Evolutionary conservation across 2,329 filamentous ascomycete species (phyloP).

Genomic region (Macrophomina tecta): DNA sequence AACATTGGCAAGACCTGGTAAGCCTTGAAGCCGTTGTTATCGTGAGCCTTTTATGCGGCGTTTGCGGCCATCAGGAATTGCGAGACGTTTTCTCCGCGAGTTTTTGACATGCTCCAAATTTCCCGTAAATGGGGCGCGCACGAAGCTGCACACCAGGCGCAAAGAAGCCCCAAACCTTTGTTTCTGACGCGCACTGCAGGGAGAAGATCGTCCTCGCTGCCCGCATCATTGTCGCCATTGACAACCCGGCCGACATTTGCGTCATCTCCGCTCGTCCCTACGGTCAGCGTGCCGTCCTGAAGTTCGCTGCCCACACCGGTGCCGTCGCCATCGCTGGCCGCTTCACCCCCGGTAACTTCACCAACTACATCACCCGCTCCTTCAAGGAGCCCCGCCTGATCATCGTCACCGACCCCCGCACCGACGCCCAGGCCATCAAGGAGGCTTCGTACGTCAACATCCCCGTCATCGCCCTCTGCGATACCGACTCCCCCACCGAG

Average conservation of each 20-base stretch:
- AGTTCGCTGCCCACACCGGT: conserved; percentile 99
- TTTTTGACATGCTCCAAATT: not conserved
- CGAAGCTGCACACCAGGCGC: not conserved
- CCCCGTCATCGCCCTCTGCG: conserved; percentile 97
- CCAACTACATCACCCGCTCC: conserved; percentile 99
- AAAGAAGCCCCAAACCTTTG: not conserved
- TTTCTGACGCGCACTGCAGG: conserved; percentile 59
- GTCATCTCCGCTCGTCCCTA: conserved; percentile 99
- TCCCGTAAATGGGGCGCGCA: not conserved
- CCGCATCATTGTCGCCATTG: conserved; percentile 97
- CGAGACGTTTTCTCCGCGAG: not conserved
- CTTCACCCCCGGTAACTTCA: conserved; percentile 99
- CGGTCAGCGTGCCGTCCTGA: conserved; percentile 98
- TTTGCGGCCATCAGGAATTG: conserved; percentile 2
- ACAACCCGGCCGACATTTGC: conserved; percentile 95
- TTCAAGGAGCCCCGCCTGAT: conserved; percentile 99
- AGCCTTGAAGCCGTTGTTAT: conserved; percentile 42
- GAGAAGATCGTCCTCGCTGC: conserved; percentile 99
- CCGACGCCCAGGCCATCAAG: conserved; percentile 99
- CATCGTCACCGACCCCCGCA: conserved; percentile 98
- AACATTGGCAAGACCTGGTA: conserved; percentile 99
- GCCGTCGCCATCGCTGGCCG: conserved; percentile 97
- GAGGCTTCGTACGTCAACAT: conserved; percentile 99
- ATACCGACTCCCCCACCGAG: conserved; percentile 99
- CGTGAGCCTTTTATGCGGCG: not conserved